phyloP scores from a whole-genome alignment of 441 rosid genomes.

The Brassica balearica region DNA sequence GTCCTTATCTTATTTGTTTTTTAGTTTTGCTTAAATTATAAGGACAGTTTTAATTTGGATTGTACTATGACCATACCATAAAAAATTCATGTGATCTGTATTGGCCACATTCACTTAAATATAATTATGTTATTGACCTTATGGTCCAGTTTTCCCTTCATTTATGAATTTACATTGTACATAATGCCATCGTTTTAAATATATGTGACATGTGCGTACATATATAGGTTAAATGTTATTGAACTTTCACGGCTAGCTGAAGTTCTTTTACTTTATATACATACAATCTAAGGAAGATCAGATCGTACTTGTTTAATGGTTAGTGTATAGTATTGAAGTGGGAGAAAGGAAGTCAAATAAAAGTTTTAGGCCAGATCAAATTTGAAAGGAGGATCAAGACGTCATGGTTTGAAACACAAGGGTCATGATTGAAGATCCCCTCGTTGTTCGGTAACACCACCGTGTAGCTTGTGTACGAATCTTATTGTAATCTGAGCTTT shows the following conservation, averaged over 20 bases:
- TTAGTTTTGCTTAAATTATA: conserved; percentile 29
- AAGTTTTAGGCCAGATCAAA: neutral
- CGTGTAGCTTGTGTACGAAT: conserved; percentile 41
- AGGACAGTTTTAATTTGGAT: conserved; percentile 24
- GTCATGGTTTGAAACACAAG: conserved; percentile 41
- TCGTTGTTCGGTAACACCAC: conserved; percentile 41
- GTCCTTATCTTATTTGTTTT: conserved; percentile 29
- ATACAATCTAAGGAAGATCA: conserved; percentile 30
- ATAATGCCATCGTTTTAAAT: conserved; percentile 5
- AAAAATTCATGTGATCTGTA: conserved; percentile 36
- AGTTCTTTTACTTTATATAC: conserved; percentile 21
- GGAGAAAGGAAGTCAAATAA: conserved; percentile 3
- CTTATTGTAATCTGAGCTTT: conserved; percentile 42
- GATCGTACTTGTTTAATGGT: conserved; percentile 23
- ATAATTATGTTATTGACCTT: conserved; percentile 16
- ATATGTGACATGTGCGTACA: conserved; percentile 10
- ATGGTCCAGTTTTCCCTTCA: conserved; percentile 40
- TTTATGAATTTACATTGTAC: conserved; percentile 35
- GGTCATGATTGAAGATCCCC: conserved; percentile 46
- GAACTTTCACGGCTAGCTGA: conserved; percentile 21
- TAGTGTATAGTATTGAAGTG: neutral
- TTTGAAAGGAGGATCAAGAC: conserved; percentile 35
- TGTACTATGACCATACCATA: conserved; percentile 33
- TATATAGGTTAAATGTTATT: neutral
- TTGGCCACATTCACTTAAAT: conserved; percentile 41